Evolutionary conservation across 352 stramenopile genomes (phyloP).

Genomic region (Phytophthora fragariae): DNA sequence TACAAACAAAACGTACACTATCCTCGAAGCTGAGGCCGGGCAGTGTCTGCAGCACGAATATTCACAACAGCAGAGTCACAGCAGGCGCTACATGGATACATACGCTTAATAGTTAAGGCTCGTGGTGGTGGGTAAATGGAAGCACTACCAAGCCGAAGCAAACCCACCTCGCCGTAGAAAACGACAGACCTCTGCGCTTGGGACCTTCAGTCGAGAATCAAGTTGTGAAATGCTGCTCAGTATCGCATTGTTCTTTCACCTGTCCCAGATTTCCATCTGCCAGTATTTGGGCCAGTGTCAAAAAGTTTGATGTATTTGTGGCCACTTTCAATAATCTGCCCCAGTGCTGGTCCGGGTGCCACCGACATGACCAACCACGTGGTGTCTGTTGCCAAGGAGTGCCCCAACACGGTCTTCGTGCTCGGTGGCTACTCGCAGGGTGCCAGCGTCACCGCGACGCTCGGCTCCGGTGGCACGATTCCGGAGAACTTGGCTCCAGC

Average conservation of each 20-base stretch:
- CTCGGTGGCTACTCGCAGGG: no score
- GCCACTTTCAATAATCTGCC: no score
- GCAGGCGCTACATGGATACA: not conserved
- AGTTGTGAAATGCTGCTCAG: not conserved
- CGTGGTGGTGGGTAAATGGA: not conserved
- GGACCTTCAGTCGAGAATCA: not conserved
- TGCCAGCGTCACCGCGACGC: no score
- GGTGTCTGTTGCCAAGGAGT: no score
- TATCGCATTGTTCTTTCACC: not conserved
- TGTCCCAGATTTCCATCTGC: conserved; percentile 1
- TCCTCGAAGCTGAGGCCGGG: not conserved
- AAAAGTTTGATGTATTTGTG: conserved; percentile 3
- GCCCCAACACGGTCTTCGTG: no score
- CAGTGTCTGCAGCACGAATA: not conserved
- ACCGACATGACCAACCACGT: no score
- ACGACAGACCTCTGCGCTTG: not conserved
- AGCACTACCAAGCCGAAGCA: not conserved
- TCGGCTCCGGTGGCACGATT: no score
- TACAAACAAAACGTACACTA: not conserved
- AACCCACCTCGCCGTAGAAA: not conserved
- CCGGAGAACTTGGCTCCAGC: no score
- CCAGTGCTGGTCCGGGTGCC: no score
- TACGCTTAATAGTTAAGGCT: not conserved
- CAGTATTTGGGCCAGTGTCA: not conserved
- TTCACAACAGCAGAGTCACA: not conserved